Percentiles rank a stretch among this genome's conserved stretches.
Evolutionary conservation across 371 early-diverging fungal genomes (phyloP).

Genomic region (Actinomortierella wolfii): DNA sequence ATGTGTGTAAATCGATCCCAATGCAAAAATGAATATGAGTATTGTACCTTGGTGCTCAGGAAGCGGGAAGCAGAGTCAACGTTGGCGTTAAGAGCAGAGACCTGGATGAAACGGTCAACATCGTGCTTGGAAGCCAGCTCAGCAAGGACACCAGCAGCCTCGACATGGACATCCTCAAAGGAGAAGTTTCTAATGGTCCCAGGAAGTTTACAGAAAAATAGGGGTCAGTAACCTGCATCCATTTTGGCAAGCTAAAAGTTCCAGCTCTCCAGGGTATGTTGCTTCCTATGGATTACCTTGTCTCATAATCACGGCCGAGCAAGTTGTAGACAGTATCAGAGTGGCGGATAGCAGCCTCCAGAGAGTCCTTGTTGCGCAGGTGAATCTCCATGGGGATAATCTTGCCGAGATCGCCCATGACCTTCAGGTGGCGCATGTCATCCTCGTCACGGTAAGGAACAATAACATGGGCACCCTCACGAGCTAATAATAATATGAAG

Average conservation of each 20-base stretch:
- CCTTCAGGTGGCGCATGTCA: slow-evolving; percentile 86
- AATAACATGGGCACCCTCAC: slow-evolving; percentile 89
- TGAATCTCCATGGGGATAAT: slow-evolving; percentile 92
- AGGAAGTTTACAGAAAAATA: slow-evolving; percentile 1
- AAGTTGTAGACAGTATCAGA: slow-evolving; percentile 95
- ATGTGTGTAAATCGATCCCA: background rate
- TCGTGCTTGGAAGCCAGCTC: slow-evolving; percentile 81
- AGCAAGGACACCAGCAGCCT: slow-evolving; percentile 85
- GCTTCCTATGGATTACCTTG: too few relatives aligned
- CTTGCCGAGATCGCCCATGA: slow-evolving; percentile 95
- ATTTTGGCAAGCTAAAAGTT: too few relatives aligned
- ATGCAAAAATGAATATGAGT: too few relatives aligned
- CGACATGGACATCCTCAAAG: slow-evolving; percentile 83
- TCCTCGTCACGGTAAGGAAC: slow-evolving; percentile 91
- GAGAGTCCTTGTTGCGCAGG: slow-evolving; percentile 81
- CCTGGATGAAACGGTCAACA: slow-evolving; percentile 87
- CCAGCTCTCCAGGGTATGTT: too few relatives aligned
- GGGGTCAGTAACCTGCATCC: too few relatives aligned
- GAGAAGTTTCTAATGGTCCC: slow-evolving; percentile 79
- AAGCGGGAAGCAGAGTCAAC: slow-evolving; percentile 79
- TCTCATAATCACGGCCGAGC: slow-evolving; percentile 90
- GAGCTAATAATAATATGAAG: slow-evolving; percentile 40
- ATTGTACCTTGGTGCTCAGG: slow-evolving; percentile 81
- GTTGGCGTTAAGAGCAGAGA: slow-evolving; percentile 87
- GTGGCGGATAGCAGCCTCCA: slow-evolving; percentile 86